Percentiles rank a stretch among this genome's conserved stretches.
These are phyloP conservation scores for Dothiorella sarmentorum DNA, from an alignment of 2,329 filamentous ascomycete genomes.

Conservation along the genomic window DNA sequence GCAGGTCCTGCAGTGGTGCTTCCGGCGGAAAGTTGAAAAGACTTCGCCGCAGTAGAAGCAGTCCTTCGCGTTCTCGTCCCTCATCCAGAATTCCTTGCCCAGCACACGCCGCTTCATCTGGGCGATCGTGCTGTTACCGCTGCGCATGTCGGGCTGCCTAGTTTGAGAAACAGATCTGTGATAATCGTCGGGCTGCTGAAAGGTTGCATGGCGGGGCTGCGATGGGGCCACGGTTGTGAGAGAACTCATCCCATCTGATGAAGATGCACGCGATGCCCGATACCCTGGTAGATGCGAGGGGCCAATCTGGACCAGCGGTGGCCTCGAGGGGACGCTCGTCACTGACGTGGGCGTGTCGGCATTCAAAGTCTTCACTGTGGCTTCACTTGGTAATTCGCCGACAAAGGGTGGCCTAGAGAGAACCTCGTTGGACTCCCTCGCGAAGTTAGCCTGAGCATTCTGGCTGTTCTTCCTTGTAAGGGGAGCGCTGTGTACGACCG, in stretches of 20 bases:
- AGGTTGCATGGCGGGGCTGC: slow-evolving; percentile 29
- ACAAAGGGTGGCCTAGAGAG: background rate
- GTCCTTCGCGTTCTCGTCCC: slow-evolving; percentile 95
- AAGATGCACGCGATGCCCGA: slow-evolving; percentile 44
- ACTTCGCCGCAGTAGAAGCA: slow-evolving; percentile 89
- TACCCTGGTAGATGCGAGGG: slow-evolving; percentile 49
- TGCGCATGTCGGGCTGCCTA: slow-evolving; percentile 34
- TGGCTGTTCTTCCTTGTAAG: slow-evolving; percentile 12
- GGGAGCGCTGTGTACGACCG: slow-evolving; percentile 4
- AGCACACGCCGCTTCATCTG: slow-evolving; percentile 83
- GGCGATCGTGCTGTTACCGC: slow-evolving; percentile 28
- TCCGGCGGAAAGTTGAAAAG: slow-evolving; percentile 90
- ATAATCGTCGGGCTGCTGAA: slow-evolving; percentile 29
- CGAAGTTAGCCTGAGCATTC: background rate
- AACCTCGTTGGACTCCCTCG: slow-evolving; percentile 1
- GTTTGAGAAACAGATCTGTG: slow-evolving; percentile 1
- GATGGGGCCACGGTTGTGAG: slow-evolving; percentile 32
- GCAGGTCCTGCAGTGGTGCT: slow-evolving; percentile 91
- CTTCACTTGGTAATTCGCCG: background rate
- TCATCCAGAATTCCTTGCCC: slow-evolving; percentile 98
- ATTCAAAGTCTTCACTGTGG: background rate
- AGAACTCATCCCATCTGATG: slow-evolving; percentile 43
- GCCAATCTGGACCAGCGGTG: slow-evolving; percentile 42
- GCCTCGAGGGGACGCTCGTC: slow-evolving; percentile 27
- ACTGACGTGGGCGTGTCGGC: slow-evolving; percentile 5